These are phyloP conservation scores for Anthostomella pinea DNA, from an alignment of 2,329 filamentous ascomycete species.

Conservation along the genomic window DNA sequence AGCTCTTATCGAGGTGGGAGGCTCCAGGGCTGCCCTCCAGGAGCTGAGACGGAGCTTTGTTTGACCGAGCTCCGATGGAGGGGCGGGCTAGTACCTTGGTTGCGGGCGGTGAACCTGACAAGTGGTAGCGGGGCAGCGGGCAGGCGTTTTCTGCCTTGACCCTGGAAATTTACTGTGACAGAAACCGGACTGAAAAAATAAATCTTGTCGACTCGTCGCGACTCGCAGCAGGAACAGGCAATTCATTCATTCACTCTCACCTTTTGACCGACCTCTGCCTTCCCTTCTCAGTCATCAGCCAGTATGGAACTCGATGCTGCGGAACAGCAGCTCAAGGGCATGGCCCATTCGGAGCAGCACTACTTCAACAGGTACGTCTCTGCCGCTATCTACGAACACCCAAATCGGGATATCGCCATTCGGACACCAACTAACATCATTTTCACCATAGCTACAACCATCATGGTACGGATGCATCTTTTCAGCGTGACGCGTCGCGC, in stretches of 20 bases:
- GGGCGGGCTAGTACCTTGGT: no score
- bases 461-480: slow-evolving; percentile 65
- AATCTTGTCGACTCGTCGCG: no score
- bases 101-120: no score
- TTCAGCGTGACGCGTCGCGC: slow-evolving; percentile 28
- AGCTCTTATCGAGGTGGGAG: no score
- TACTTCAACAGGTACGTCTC: slow-evolving; percentile 90
- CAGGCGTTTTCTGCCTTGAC: no score
- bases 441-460: slow-evolving; percentile 77
- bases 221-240: no score
- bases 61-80: no score
- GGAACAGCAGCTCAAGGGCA: slow-evolving; percentile 62
- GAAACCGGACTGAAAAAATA: no score
- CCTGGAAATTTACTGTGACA: no score
- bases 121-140: no score
- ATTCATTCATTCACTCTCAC: slow-evolving; percentile 1
- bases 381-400: slow-evolving; percentile 31
- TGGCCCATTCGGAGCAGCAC: slow-evolving; percentile 95
- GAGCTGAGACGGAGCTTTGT: no score
- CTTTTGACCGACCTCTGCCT: slow-evolving; percentile 2
- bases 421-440: slow-evolving; percentile 12
- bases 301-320: slow-evolving; percentile 59
- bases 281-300: slow-evolving; percentile 30
- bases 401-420: slow-evolving; percentile 25
- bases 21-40: no score